A percentile compares a stretch with the other conserved stretches of the same genome.
These are phyloP conservation scores for Arachis stenosperma DNA, from an alignment of 306 rosid genomes.

Conservation along the genomic window DNA sequence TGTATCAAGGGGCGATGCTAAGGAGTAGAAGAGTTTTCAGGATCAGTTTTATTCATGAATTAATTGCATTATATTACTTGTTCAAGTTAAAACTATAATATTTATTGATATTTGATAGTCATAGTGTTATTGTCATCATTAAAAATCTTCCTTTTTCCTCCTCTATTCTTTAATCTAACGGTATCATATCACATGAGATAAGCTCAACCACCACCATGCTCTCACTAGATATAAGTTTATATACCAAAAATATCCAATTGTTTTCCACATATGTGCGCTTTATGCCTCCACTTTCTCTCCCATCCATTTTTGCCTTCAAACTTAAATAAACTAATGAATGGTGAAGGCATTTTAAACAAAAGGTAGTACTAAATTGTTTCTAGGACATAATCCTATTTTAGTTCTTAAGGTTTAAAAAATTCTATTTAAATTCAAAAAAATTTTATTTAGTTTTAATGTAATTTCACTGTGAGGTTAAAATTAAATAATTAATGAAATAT, in stretches of 20 bases:
- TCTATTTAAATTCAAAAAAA: too few relatives aligned
- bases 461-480: too few relatives aligned
- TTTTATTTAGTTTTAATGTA: too few relatives aligned
- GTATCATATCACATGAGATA: background rate
- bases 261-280: conserved; percentile 33
- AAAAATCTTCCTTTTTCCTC: conserved; percentile 15
- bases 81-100: too few relatives aligned
- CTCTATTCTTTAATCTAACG: background rate
- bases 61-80: too few relatives aligned
- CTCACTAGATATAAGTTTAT: conserved; percentile 25
- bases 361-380: too few relatives aligned
- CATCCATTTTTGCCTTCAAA: conserved; percentile 41
- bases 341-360: conserved; percentile 12
- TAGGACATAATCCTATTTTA: too few relatives aligned
- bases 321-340: conserved; percentile 30
- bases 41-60: background rate
- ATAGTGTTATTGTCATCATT: conserved; percentile 30
- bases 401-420: too few relatives aligned
- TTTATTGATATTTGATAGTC: background rate
- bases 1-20: background rate
- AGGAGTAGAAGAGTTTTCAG: background rate
- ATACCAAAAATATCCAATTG: conserved; percentile 38
- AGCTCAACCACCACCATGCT: conserved; percentile 29
- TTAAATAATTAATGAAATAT: too few relatives aligned
- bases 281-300: conserved; percentile 46